Evolutionary conservation across 2,329 filamentous ascomycete genomes (phyloP).

Genomic region (Fonsecaea monophora): DNA sequence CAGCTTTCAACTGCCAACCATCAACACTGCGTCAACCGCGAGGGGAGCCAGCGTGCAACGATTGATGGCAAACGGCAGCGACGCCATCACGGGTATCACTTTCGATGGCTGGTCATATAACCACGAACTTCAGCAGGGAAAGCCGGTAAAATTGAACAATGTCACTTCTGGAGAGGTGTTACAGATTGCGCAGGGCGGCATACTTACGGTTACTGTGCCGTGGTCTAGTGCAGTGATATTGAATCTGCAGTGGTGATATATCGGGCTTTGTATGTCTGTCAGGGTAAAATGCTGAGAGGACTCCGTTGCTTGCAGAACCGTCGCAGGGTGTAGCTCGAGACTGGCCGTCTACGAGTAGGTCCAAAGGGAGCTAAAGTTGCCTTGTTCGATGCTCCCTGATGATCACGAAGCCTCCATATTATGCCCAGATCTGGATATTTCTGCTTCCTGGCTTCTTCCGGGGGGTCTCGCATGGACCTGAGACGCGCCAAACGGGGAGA

Average conservation of each 20-base stretch:
- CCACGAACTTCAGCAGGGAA: conserved; percentile 62
- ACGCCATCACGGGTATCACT: conserved; percentile 67
- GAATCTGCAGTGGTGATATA: conserved; percentile 30
- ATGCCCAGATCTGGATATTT: neutral
- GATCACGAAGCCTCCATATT: no score
- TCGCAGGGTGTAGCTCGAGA: neutral
- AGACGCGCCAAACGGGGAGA: neutral
- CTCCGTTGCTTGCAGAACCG: neutral
- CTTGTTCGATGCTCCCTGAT: neutral
- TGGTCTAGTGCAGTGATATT: conserved; percentile 43
- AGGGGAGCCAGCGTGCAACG: conserved; percentile 53
- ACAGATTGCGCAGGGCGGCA: conserved; percentile 45
- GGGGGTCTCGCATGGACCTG: neutral
- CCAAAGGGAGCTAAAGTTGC: neutral
- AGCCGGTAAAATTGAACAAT: conserved; percentile 62
- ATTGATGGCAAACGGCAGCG: conserved; percentile 66
- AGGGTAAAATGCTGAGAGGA: no score
- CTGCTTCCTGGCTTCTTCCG: neutral
- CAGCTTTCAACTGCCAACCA: conserved; percentile 40
- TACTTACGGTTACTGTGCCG: conserved; percentile 40
- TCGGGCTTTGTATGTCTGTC: neutral
- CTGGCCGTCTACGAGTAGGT: neutral
- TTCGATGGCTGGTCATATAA: conserved; percentile 70
- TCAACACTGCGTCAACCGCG: conserved; percentile 20
- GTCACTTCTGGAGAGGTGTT: conserved; percentile 60